Conservation (phyloP, 129 eudicot genomes). For the Flaveria bidentis region DNA sequence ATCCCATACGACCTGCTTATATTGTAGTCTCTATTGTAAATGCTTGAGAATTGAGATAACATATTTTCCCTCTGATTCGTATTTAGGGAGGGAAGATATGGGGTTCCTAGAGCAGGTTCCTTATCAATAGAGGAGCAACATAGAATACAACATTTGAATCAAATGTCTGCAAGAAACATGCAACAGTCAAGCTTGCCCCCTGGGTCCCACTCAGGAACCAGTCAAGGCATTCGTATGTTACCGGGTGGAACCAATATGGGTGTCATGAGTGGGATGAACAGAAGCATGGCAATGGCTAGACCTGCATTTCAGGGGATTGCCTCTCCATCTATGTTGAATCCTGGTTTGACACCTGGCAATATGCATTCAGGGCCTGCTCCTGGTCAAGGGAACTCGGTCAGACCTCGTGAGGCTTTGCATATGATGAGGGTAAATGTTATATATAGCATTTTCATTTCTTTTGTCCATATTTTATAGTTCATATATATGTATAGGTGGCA, state of each 20-base stretch:
- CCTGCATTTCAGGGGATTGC: constrained; percentile 66
- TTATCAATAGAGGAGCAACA: constrained; percentile 75
- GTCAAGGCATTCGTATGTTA: constrained; percentile 60
- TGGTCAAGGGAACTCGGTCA: constrained; percentile 63
- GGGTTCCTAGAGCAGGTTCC: constrained; percentile 64
- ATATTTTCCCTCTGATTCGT: constrained; percentile 7
- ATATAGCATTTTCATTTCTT: constrained; percentile 9
- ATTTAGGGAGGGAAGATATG: constrained; percentile 74
- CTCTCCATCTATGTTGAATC: constrained; percentile 54
- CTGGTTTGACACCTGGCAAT: constrained; percentile 47
- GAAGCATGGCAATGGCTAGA: constrained; percentile 61
- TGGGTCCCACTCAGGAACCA: constrained; percentile 59
- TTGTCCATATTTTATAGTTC: background rate
- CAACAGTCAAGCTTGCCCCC: constrained; percentile 54
- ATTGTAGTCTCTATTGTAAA: background rate
- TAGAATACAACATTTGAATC: constrained; percentile 65
- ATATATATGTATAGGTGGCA: background rate
- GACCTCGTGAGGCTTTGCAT: constrained; percentile 71
- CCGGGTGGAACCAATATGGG: constrained; percentile 66
- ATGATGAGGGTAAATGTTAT: constrained; percentile 52
- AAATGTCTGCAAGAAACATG: constrained; percentile 68
- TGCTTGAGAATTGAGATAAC: background rate
- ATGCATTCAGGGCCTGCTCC: constrained; percentile 55
- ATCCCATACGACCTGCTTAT: background rate
- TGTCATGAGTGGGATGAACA: constrained; percentile 45